Conservation (phyloP, 495 filamentous ascomycete species). For the Pseudevernia furfuracea region DNA sequence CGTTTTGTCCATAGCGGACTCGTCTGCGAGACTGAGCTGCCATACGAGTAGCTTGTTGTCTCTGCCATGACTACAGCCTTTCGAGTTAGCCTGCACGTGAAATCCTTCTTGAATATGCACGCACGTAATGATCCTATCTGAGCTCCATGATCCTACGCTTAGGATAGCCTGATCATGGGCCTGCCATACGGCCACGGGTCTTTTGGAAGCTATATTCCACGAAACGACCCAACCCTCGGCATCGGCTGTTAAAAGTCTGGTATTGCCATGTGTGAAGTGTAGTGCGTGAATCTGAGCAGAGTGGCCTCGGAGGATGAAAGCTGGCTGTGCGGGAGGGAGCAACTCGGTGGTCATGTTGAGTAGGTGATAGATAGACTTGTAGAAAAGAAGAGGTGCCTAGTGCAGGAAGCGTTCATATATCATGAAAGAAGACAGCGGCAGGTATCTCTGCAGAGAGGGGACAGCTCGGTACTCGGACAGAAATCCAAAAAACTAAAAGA, state of each 20-base stretch:
- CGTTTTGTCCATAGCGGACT: slow-evolving; percentile 53
- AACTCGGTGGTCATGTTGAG: slow-evolving; percentile 16
- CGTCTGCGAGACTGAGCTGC: slow-evolving; percentile 60
- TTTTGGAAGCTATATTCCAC: slow-evolving; percentile 77
- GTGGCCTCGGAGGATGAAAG: slow-evolving; percentile 85
- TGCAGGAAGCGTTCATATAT: neutral
- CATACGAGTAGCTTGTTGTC: slow-evolving; percentile 84
- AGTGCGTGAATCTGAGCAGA: slow-evolving; percentile 70
- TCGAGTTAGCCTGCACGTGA: neutral
- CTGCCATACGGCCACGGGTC: slow-evolving; percentile 79
- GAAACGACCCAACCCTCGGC: slow-evolving; percentile 81
- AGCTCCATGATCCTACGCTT: slow-evolving; percentile 60
- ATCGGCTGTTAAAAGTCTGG: slow-evolving; percentile 77
- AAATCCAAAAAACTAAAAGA: neutral
- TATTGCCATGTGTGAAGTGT: slow-evolving; percentile 62
- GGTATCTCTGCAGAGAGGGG: neutral
- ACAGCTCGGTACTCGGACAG: neutral
- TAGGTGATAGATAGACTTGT: neutral
- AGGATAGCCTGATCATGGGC: slow-evolving; percentile 76
- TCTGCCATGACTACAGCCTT: slow-evolving; percentile 63
- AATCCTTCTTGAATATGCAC: slow-evolving; percentile 23
- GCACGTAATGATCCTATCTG: slow-evolving; percentile 66
- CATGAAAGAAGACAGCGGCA: neutral
- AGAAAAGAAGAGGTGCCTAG: neutral
- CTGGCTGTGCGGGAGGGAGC: slow-evolving; percentile 59